These are phyloP conservation scores for Chaetomium sp. DNA, from an alignment of 2,329 filamentous ascomycete genomes.

Conservation along the genomic window DNA sequence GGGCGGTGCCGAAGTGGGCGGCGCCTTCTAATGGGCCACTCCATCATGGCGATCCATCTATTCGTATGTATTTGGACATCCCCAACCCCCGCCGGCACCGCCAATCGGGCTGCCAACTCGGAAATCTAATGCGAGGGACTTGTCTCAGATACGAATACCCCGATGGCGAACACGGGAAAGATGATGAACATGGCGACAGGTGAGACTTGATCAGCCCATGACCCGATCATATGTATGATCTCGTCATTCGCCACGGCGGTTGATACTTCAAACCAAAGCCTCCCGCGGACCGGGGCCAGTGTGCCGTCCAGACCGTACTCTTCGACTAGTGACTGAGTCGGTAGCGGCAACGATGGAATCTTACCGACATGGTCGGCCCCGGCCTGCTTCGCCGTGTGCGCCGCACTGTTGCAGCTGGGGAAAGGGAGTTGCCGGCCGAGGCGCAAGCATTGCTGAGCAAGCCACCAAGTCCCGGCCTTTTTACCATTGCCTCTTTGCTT, in stretches of 20 bases:
- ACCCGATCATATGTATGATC: background rate
- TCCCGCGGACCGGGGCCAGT: background rate
- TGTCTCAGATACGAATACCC: conserved; percentile 10
- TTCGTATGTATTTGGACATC: conserved; percentile 11
- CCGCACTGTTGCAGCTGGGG: conserved; percentile 22
- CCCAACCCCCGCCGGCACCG: background rate
- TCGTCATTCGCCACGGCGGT: too few species aligned
- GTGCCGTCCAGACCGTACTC: background rate
- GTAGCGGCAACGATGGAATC: background rate
- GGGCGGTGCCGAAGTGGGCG: conserved; percentile 23
- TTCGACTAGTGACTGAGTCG: background rate
- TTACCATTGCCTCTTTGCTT: background rate
- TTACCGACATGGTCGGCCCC: conserved; percentile 10
- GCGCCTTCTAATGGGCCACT: conserved; percentile 1
- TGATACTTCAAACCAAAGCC: background rate
- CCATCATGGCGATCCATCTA: conserved; percentile 4
- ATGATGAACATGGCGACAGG: background rate
- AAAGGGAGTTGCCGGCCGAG: conserved; percentile 7
- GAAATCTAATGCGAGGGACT: background rate
- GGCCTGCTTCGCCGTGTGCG: conserved; percentile 11
- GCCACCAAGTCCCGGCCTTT: background rate
- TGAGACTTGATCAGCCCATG: background rate
- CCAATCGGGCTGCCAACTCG: background rate
- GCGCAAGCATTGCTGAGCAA: background rate
- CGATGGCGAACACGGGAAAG: background rate